These are phyloP conservation scores for Panicum hallii DNA, from an alignment of 202 grass and related monocot genomes.

Conservation along the genomic window DNA sequence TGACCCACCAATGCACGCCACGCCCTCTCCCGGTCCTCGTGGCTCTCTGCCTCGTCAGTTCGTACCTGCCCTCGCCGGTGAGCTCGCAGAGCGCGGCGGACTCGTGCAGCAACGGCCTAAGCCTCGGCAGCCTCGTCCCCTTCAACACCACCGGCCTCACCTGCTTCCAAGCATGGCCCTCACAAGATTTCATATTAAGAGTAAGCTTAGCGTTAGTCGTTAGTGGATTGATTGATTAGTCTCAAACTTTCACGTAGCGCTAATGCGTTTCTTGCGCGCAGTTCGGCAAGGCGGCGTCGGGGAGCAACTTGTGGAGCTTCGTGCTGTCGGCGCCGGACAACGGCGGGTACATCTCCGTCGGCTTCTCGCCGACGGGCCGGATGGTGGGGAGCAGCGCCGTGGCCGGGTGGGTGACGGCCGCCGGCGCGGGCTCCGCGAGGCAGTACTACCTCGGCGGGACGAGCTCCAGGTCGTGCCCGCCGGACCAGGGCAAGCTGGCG, in stretches of 20 bases:
- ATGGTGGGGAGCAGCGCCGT: conserved; percentile 66
- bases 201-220: neutral
- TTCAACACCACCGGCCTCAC: conserved; percentile 51
- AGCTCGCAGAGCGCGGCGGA: conserved; percentile 37
- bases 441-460: conserved; percentile 60
- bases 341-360: conserved; percentile 48
- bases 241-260: neutral
- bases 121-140: conserved; percentile 39
- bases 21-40: neutral
- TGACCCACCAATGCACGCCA: neutral
- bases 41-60: conserved; percentile 22
- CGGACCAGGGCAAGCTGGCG: conserved; percentile 48
- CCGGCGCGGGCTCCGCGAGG: conserved; percentile 34
- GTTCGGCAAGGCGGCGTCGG: conserved; percentile 36
- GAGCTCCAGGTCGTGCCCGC: conserved; percentile 50
- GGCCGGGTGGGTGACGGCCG: conserved; percentile 43
- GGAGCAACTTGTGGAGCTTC: conserved; percentile 49
- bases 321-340: conserved; percentile 59
- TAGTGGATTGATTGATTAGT: neutral
- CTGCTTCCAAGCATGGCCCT: conserved; percentile 55
- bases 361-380: conserved; percentile 47
- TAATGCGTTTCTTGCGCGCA: neutral
- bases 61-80: neutral
- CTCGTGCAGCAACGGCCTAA: conserved; percentile 44
- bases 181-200: conserved; percentile 53